phyloP scores from a whole-genome alignment of 1,139 yeast species.

The Saccharomyces pastorianus region DNA sequence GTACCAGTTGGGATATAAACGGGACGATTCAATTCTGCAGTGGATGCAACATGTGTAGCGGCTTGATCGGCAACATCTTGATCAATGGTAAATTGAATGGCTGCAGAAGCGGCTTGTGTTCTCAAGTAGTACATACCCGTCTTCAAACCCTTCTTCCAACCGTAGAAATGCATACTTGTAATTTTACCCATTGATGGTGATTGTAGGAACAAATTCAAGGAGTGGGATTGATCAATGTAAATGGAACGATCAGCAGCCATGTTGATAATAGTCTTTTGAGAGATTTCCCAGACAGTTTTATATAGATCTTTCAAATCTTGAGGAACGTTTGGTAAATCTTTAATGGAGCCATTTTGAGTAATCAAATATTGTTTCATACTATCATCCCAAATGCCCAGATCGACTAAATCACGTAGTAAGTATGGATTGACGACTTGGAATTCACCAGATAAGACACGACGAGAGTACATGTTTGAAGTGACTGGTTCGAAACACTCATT shows the following conservation, averaged over 20 bases:
- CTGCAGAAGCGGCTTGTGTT: slow-evolving; percentile 91
- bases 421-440: slow-evolving; percentile 84
- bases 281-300: slow-evolving; percentile 94
- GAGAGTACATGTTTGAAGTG: slow-evolving; percentile 78
- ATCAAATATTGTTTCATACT: slow-evolving; percentile 75
- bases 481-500: slow-evolving; percentile 90
- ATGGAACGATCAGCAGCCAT: slow-evolving; percentile 95
- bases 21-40: slow-evolving; percentile 51
- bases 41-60: slow-evolving; percentile 43
- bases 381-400: slow-evolving; percentile 74
- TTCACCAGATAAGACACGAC: slow-evolving; percentile 84
- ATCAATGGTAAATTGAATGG: slow-evolving; percentile 87
- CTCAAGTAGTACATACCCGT: slow-evolving; percentile 97
- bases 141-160: slow-evolving; percentile 94
- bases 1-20: slow-evolving; percentile 37
- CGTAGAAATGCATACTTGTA: slow-evolving; percentile 96
- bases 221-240: slow-evolving; percentile 90
- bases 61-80: slow-evolving; percentile 46
- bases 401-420: slow-evolving; percentile 71
- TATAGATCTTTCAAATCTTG: slow-evolving; percentile 67
- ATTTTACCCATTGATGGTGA: slow-evolving; percentile 89
- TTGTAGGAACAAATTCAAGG: slow-evolving; percentile 76
- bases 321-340: slow-evolving; percentile 68
- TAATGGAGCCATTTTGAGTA: slow-evolving; percentile 79
- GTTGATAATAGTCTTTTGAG: slow-evolving; percentile 84